These are phyloP conservation scores for Pseudogymnoascus sp. DNA, from an alignment of 2,329 filamentous ascomycete species.

Conservation along the genomic window DNA sequence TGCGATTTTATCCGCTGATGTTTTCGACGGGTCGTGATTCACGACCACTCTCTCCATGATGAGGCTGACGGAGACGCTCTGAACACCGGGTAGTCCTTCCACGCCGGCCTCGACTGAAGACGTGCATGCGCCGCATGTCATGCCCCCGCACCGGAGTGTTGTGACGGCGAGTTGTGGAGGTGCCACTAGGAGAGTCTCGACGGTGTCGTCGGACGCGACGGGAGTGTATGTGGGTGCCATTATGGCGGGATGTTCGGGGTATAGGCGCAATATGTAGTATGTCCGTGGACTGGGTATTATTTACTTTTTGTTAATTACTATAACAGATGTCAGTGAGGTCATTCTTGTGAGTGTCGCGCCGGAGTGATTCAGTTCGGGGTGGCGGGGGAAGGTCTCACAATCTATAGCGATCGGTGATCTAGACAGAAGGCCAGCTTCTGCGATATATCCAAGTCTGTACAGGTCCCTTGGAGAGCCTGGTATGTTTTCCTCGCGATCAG, in stretches of 20 bases:
- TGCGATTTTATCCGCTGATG: slow-evolving; percentile 68
- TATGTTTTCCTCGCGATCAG: neutral
- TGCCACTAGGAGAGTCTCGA: slow-evolving; percentile 15
- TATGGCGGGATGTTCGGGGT: neutral
- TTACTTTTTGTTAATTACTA: neutral
- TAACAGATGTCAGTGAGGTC: neutral
- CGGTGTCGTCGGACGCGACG: slow-evolving; percentile 10
- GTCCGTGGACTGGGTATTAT: neutral
- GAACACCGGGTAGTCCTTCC: slow-evolving; percentile 71
- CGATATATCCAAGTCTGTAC: neutral
- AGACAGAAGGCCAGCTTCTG: slow-evolving; percentile 26
- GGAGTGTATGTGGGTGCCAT: slow-evolving; percentile 27
- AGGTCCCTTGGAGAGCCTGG: neutral
- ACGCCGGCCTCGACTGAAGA: slow-evolving; percentile 93
- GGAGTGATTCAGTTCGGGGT: neutral
- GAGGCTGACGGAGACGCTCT: slow-evolving; percentile 82
- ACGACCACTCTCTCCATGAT: slow-evolving; percentile 95
- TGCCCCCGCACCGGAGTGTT: slow-evolving; percentile 83
- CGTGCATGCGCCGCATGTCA: slow-evolving; percentile 89
- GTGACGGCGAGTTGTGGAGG: slow-evolving; percentile 75
- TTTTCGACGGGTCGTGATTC: slow-evolving; percentile 70
- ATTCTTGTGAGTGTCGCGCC: neutral
- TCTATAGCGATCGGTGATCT: neutral
- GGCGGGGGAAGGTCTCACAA: slow-evolving; percentile 2
- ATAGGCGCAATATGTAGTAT: neutral